Conservation (phyloP, 257 asterid species). For the Capsicum baccatum region DNA sequence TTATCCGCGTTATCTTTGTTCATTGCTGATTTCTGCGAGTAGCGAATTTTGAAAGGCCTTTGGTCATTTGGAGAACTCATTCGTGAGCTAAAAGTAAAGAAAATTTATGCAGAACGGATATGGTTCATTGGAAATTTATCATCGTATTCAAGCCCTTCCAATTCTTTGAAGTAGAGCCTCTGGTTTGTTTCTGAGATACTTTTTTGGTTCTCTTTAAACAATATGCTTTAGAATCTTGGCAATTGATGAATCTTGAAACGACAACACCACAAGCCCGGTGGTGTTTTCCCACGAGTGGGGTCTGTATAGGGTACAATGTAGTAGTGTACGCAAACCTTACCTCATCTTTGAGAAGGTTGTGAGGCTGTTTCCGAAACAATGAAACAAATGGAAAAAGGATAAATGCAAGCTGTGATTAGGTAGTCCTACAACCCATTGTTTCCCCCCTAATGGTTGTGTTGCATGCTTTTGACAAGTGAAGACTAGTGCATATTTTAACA, state of each 20-base stretch:
- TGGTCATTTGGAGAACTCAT: slow-evolving; percentile 30
- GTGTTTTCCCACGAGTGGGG: too few relatives aligned
- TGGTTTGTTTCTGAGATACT: not conserved
- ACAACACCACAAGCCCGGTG: too few relatives aligned
- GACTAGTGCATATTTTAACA: not conserved
- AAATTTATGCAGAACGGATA: slow-evolving; percentile 1
- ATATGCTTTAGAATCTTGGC: not conserved
- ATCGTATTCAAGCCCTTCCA: not conserved
- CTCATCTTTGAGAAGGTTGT: too few relatives aligned
- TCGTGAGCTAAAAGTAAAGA: slow-evolving; percentile 24
- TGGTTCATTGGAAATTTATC: slow-evolving; percentile 17
- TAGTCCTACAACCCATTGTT: not conserved
- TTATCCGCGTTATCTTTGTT: slow-evolving; percentile 6
- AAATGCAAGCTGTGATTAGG: not conserved
- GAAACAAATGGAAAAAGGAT: not conserved
- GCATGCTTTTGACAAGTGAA: not conserved
- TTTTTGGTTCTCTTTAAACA: not conserved
- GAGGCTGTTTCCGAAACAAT: too few relatives aligned
- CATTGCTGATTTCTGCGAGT: slow-evolving; percentile 24
- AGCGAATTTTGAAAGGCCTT: slow-evolving; percentile 22
- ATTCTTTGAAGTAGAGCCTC: not conserved
- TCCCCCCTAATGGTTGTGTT: not conserved
- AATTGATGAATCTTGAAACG: not conserved
- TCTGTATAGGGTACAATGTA: too few relatives aligned
- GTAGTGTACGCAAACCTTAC: too few relatives aligned